Base-by-base conservation (phyloP, 768 basidiomycete species). In the Pleurotus salmoneostramineus region DNA sequence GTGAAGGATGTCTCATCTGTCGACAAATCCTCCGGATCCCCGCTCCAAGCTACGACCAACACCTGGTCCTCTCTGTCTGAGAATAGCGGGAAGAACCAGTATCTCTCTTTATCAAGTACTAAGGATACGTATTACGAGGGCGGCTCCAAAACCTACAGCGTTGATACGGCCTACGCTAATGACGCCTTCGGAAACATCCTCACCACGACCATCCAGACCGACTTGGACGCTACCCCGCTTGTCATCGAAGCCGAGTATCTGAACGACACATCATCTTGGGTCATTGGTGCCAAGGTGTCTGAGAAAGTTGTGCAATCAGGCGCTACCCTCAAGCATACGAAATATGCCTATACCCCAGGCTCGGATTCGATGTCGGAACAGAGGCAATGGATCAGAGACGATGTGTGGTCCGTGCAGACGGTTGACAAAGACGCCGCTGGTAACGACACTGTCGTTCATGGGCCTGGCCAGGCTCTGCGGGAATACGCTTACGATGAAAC, bases 281-380 rank as follows among this genome's bases (percentile, higher is more conserved):
- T 55, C 17, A 42, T 55, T 55, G 52, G 52, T 7, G 48, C 57
- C 31, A 61, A 61, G 34, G 54, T 31, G 7, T 17, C 15, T 31
- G 52, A 55, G 21, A 55, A n/a, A 4, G 52, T 55, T 27, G 49
- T 21, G 15, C 48, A 15, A 27, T 27, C 21, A 10, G 14, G 5
- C 17, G 48, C 49, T 17, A 11, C 46, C 15, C 50, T 51, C 56
- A 61, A 21, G 50, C 45, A 47, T 14, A 57, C 40, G 5, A 61
- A 35, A 37, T 54, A 27, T 14, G 14, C 15, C 0, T 55, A 40
- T 17, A 15, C 35, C 15, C 15, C 52, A 17, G 52, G 52, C 11
- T 55, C 52, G 0, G 15, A 17, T 17, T 14, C 27, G 17, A n/a
- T 37, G 10, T 31, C 40, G 6, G 14, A 55, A 45, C 32, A 56